These are phyloP conservation scores for Pelargonium australe DNA, from an alignment of 441 rosid genomes.

Conservation along the genomic window DNA sequence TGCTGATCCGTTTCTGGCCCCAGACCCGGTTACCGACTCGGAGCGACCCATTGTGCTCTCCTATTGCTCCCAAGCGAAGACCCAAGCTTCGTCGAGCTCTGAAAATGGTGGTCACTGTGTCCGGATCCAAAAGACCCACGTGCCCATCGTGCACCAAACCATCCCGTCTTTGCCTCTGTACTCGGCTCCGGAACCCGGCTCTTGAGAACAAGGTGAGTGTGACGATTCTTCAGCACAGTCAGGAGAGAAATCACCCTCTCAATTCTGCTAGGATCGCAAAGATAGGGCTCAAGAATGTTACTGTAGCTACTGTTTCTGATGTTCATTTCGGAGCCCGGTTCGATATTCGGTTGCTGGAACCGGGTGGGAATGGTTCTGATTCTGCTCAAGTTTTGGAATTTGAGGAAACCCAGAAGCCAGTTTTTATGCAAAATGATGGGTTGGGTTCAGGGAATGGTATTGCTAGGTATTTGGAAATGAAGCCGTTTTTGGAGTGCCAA, in stretches of 20 bases:
- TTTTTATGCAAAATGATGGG: constrained; percentile 18
- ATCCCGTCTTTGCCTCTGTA: constrained; percentile 53
- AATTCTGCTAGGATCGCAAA: constrained; percentile 69
- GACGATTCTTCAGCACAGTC: constrained; percentile 72
- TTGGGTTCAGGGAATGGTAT: constrained; percentile 14
- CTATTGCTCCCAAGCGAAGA: neutral
- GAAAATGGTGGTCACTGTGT: neutral
- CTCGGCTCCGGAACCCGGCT: constrained; percentile 41
- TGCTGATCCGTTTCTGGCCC: constrained; percentile 1
- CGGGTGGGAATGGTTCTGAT: constrained; percentile 22
- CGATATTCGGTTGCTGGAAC: constrained; percentile 34
- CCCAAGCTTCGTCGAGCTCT: neutral
- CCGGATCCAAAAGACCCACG: constrained; percentile 5
- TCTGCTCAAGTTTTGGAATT: constrained; percentile 16
- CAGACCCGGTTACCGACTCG: neutral
- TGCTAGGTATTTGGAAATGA: constrained; percentile 8
- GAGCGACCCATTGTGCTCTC: too few species aligned
- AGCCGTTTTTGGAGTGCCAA: constrained; percentile 10
- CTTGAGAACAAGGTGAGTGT: constrained; percentile 54
- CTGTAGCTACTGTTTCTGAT: constrained; percentile 47
- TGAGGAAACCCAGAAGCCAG: constrained; percentile 13
- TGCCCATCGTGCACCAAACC: constrained; percentile 60
- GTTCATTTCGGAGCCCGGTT: constrained; percentile 52
- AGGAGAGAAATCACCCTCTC: constrained; percentile 69
- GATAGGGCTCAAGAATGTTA: constrained; percentile 59